Conservation (phyloP, 2,329 filamentous ascomycete genomes). For the Colletotrichum plurivorum region DNA sequence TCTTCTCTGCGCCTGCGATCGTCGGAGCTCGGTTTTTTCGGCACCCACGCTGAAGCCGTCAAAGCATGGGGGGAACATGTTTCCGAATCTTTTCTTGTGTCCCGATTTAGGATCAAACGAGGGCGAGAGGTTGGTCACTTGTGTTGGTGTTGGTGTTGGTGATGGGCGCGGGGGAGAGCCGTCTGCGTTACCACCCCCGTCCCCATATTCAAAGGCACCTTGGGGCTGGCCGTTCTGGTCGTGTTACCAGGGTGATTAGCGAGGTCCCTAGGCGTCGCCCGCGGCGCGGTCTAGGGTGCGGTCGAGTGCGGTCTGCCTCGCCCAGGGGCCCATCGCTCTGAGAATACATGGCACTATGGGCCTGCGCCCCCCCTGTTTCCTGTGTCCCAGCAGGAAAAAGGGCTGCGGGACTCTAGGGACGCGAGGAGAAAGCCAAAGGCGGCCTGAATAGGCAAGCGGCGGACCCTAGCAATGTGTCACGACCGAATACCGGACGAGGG, state of each 20-base stretch:
- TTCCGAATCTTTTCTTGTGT: slow-evolving; percentile 8
- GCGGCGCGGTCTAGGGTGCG: neutral
- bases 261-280: slow-evolving; percentile 1
- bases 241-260: slow-evolving; percentile 3
- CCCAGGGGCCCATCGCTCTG: neutral
- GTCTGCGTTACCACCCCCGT: slow-evolving; percentile 13
- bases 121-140: slow-evolving; percentile 3
- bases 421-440: slow-evolving; percentile 18
- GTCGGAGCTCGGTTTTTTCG: slow-evolving; percentile 26
- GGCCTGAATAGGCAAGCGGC: slow-evolving; percentile 1
- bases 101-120: slow-evolving; percentile 26
- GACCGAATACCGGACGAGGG: slow-evolving; percentile 24
- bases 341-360: neutral
- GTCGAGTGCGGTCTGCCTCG: too few species aligned
- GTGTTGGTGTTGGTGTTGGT: slow-evolving; percentile 5
- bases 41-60: slow-evolving; percentile 11
- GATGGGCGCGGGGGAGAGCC: slow-evolving; percentile 23
- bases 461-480: slow-evolving; percentile 23
- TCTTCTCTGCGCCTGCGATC: slow-evolving; percentile 7
- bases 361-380: neutral
- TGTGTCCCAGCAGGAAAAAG: slow-evolving; percentile 6
- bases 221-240: slow-evolving; percentile 4
- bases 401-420: slow-evolving; percentile 27
- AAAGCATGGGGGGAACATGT: neutral
- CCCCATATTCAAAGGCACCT: slow-evolving; percentile 18